These are phyloP conservation scores for Scutellaria baicalensis DNA, from an alignment of 257 asterid genomes.

Conservation along the genomic window DNA sequence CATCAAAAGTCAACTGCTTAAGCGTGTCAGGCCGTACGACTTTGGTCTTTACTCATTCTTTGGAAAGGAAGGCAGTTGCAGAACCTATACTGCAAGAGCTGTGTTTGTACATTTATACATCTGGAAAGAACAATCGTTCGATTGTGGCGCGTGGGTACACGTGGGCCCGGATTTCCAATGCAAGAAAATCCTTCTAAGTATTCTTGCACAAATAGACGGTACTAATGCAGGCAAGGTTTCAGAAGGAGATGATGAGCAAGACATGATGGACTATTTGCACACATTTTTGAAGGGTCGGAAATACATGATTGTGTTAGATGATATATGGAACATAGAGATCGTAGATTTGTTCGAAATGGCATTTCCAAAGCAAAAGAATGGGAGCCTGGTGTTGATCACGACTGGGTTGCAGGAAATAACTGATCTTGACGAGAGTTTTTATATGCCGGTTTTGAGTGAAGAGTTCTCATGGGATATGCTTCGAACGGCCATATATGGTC, in stretches of 20 bases:
- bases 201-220: neutral
- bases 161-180: neutral
- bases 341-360: neutral
- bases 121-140: neutral
- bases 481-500: neutral
- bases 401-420: neutral
- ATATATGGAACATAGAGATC: neutral
- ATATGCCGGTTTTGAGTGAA: neutral
- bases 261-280: neutral
- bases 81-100: neutral
- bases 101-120: neutral
- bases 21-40: neutral
- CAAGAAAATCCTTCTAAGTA: neutral
- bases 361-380: neutral
- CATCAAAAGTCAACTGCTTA: neutral
- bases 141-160: neutral
- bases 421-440: fast-evolving
- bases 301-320: conserved; percentile 5
- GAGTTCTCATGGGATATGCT: conserved; percentile 13
- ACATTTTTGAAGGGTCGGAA: neutral
- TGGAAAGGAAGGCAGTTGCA: conserved; percentile 8
- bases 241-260: neutral
- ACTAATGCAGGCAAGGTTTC: neutral
- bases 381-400: neutral
- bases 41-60: neutral